Percentiles rank a stretch among this genome's conserved stretches.
These are phyloP conservation scores for Candida xyloterini DNA, from an alignment of 805 yeast genomes.

Conservation along the genomic window DNA sequence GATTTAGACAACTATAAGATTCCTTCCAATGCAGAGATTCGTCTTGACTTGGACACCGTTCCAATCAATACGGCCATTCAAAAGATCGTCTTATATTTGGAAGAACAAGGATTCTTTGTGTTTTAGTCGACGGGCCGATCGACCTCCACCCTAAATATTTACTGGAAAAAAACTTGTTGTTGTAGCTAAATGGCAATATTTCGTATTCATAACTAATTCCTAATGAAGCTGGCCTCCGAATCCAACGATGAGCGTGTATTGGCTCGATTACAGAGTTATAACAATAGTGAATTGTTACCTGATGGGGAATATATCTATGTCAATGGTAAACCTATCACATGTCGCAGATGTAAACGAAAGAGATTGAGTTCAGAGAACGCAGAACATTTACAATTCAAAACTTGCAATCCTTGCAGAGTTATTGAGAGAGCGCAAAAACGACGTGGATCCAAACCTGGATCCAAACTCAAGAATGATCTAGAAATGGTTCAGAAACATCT, in stretches of 20 bases:
- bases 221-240: slow-evolving; percentile 21
- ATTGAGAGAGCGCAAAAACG: slow-evolving; percentile 45
- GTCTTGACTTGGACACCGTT: slow-evolving; percentile 50
- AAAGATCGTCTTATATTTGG: slow-evolving; percentile 67
- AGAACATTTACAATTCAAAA: slow-evolving; percentile 53
- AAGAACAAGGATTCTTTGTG: slow-evolving; percentile 78
- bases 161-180: slow-evolving; percentile 1
- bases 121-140: slow-evolving; percentile 32
- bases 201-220: background rate
- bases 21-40: slow-evolving; percentile 55
- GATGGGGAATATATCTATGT: slow-evolving; percentile 22
- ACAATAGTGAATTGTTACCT: slow-evolving; percentile 10
- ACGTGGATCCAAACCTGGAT: slow-evolving; percentile 25
- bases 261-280: slow-evolving; percentile 18
- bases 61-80: slow-evolving; percentile 70
- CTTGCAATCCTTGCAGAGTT: slow-evolving; percentile 57
- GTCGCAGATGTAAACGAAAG: slow-evolving; percentile 58
- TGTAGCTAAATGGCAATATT: slow-evolving; percentile 6
- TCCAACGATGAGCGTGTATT: slow-evolving; percentile 16
- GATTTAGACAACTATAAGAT: slow-evolving; percentile 47
- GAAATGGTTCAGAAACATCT: slow-evolving; percentile 13
- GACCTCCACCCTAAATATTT: slow-evolving; percentile 1
- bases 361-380: slow-evolving; percentile 55
- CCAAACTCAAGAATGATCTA: slow-evolving; percentile 18
- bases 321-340: slow-evolving; percentile 37